These are phyloP conservation scores for Bocquillonia castaneifolia DNA, from an alignment of 441 rosid species.

Conservation along the genomic window DNA sequence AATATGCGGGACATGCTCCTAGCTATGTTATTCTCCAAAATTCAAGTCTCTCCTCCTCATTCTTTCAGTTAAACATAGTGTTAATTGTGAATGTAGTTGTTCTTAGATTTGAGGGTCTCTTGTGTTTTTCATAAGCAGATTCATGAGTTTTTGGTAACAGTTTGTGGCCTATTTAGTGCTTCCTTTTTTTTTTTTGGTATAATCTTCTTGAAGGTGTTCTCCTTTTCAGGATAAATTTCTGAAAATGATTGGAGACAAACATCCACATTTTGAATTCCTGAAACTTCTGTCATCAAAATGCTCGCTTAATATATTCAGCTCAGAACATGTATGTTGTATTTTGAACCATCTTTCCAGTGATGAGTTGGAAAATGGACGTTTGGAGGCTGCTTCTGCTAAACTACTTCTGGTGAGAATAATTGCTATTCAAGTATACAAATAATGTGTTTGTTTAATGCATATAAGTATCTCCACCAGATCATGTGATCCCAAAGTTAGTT, in stretches of 20 bases:
- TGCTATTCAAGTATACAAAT: slow-evolving; percentile 3
- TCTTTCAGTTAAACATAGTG: no score
- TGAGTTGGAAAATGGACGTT: slow-evolving; percentile 31
- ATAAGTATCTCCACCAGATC: slow-evolving; percentile 6
- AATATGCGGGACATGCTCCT: no score
- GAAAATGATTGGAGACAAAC: slow-evolving; percentile 59
- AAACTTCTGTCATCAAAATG: slow-evolving; percentile 61
- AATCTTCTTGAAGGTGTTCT: slow-evolving; percentile 14
- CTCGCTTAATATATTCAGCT: slow-evolving; percentile 61
- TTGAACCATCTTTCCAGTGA: slow-evolving; percentile 48
- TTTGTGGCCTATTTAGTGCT: background rate
- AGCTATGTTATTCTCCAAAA: no score
- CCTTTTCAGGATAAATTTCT: slow-evolving; percentile 68
- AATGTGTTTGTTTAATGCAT: background rate
- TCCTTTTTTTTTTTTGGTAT: slow-evolving; percentile 1
- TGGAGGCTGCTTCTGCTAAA: slow-evolving; percentile 50
- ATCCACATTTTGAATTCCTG: slow-evolving; percentile 65
- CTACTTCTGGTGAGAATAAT: slow-evolving; percentile 71
- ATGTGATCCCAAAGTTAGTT: slow-evolving; percentile 11
- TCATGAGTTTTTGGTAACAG: slow-evolving; percentile 9
- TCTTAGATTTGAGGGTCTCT: background rate
- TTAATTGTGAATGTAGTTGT: background rate
- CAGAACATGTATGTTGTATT: slow-evolving; percentile 59
- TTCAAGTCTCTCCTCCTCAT: no score
- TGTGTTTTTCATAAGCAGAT: slow-evolving; percentile 4